These are phyloP conservation scores for Metrosideros polymorpha DNA, from an alignment of 441 rosid species.

Conservation along the genomic window DNA sequence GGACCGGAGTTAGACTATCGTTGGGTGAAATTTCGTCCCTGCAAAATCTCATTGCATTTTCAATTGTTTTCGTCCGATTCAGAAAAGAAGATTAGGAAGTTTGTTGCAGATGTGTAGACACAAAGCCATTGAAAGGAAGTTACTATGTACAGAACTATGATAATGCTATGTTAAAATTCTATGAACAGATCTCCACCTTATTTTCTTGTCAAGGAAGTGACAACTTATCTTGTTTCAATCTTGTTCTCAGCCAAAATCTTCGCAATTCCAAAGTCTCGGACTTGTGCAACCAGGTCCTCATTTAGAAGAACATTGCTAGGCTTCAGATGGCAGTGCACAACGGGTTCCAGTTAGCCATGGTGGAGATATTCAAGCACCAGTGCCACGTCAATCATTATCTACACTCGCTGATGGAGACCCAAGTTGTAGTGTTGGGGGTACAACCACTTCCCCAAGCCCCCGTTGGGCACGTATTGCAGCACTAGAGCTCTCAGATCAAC, in stretches of 20 bases:
- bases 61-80: not conserved
- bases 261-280: slow-evolving; percentile 18
- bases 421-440: not conserved
- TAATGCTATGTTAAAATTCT: no score
- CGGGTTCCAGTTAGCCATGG: not conserved
- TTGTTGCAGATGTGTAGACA: no score
- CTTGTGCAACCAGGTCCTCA: slow-evolving; percentile 13
- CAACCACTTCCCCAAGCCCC: not conserved
- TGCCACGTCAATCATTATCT: not conserved
- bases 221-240: not conserved
- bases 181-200: not conserved
- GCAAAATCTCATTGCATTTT: not conserved
- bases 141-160: no score
- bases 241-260: not conserved
- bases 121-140: no score
- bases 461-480: not conserved
- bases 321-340: not conserved
- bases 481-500: not conserved
- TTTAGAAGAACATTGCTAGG: slow-evolving; percentile 10
- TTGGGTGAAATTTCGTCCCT: not conserved
- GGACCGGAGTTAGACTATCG: not conserved
- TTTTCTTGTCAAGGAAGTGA: no score
- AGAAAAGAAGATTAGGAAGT: no score
- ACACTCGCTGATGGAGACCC: not conserved
- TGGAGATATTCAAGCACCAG: not conserved